phyloP scores from a whole-genome alignment of 2,329 filamentous ascomycete species.

The Bipolaris victoriae region DNA sequence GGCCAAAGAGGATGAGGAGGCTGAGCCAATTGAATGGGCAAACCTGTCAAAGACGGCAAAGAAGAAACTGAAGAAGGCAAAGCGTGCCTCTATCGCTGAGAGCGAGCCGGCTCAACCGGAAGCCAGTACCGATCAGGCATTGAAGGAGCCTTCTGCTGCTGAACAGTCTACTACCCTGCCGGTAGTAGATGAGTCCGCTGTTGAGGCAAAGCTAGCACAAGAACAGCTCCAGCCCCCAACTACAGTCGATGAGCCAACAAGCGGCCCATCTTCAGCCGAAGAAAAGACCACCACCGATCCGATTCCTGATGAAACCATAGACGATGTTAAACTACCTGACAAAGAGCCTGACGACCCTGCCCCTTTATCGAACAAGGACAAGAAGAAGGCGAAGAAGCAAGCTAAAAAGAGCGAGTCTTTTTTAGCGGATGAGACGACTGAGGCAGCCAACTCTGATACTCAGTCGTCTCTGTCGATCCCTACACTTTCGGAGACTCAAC shows the following conservation, averaged over 20 bases:
- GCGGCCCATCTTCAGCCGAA: constrained; percentile 4
- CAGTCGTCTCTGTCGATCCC: constrained; percentile 37
- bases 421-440: constrained; percentile 44
- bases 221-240: not conserved
- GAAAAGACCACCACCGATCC: not conserved
- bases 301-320: constrained; percentile 5
- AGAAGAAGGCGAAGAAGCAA: constrained; percentile 35
- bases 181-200: not conserved
- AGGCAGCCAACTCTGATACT: constrained; percentile 42
- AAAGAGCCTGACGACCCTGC: constrained; percentile 16
- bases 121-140: constrained; percentile 14
- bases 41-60: constrained; percentile 34
- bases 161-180: constrained; percentile 2
- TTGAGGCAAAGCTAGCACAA: constrained; percentile 8
- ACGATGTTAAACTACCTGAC: constrained; percentile 11
- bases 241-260: constrained; percentile 2
- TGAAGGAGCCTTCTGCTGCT: constrained; percentile 9
- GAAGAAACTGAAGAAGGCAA: constrained; percentile 40
- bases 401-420: constrained; percentile 35
- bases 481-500: constrained; percentile 38
- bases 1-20: constrained; percentile 4
- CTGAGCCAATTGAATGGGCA: constrained; percentile 20
- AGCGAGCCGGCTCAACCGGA: constrained; percentile 18
- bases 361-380: constrained; percentile 28
- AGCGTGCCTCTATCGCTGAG: constrained; percentile 27